Conservation (phyloP, 176 grass and related monocot species). For the Avena atlantica region DNA sequence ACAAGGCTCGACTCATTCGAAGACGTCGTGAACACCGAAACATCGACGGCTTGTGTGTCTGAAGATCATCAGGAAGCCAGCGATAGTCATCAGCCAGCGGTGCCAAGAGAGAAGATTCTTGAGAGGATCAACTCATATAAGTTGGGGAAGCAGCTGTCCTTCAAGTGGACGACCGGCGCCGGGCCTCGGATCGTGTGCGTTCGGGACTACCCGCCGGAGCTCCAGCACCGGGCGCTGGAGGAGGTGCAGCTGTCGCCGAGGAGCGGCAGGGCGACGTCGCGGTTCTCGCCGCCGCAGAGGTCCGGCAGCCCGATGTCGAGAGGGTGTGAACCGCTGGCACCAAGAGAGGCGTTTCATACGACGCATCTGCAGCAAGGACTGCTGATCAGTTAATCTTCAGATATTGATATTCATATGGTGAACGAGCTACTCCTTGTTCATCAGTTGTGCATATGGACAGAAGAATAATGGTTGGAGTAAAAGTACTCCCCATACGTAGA, state of each 20-base stretch:
- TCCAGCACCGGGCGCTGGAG: conserved; percentile 78
- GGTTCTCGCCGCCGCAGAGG: conserved; percentile 59
- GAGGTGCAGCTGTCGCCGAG: conserved; percentile 74
- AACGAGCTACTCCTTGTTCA: not conserved
- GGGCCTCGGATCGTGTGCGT: conserved; percentile 94
- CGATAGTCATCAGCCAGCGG: conserved; percentile 15
- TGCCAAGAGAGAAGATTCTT: conserved; percentile 70
- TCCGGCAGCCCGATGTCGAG: conserved; percentile 47
- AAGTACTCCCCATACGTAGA: conserved; percentile 37
- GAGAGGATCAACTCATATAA: conserved; percentile 77
- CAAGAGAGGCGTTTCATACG: conserved; percentile 50
- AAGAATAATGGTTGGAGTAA: conserved; percentile 23
- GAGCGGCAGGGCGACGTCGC: conserved; percentile 41
- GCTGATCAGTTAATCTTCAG: conserved; percentile 26
- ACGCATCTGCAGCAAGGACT: conserved; percentile 42
- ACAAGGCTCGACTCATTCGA: conserved; percentile 32
- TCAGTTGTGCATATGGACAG: conserved; percentile 16
- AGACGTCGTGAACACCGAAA: not conserved
- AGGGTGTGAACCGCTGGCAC: conserved; percentile 45
- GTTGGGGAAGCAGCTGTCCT: conserved; percentile 79
- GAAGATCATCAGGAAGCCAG: conserved; percentile 35
- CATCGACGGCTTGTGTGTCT: not conserved
- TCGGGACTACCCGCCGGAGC: conserved; percentile 87
- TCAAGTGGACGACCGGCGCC: conserved; percentile 92
- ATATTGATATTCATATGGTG: not conserved